Evolutionary conservation across 306 rosid genomes (phyloP), one percentile per base, ranked within the genome.

Genomic region (Hylodesmum podocarpum): DNA sequence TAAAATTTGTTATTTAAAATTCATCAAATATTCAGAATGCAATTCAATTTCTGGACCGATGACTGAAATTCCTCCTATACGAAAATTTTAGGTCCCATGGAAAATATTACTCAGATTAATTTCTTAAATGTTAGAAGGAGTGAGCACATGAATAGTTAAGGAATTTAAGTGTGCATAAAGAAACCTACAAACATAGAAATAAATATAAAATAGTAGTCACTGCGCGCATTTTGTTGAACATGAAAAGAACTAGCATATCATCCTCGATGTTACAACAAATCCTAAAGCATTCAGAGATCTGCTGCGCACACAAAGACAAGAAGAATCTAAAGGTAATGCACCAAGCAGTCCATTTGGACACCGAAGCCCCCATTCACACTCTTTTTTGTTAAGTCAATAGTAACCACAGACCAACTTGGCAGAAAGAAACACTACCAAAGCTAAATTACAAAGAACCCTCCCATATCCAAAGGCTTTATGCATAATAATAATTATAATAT

Each of bases 191-290:
- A 59, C 65, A 50, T 19, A 39, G 44, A 39, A 33, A 63, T 70
- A 50, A 71, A 79, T 64, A 70, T 51, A 72, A 62, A 36, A 44
- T 8, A 54, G 69, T 33, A 44, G 69, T 72, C n/a, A 33, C 29
- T 46, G 69, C 55, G 69, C 55, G 22, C 25, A 54, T 41, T 80
- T 49, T 57, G 57, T 65, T 80, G 31, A 66, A 74, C 59, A 64
- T 39, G 50, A 67, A 74, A 66, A 73, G 79, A 62, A 49, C 81
- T 36, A 76, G 82, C 75, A 78, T 81, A 86, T 89, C 91, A 73
- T 86, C 82, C 94, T 89, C 82, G 88, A 77, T 69, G 72, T 64
- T 81, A 79, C 89, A 85, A 70, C 88, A 86, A 86, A 84, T 88
- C 89, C 81, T 82, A 77, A 73, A 75, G 80, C 87, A 51, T 78